Conservation (phyloP, 352 stramenopile species). For the Globisporangium barbulae region DNA sequence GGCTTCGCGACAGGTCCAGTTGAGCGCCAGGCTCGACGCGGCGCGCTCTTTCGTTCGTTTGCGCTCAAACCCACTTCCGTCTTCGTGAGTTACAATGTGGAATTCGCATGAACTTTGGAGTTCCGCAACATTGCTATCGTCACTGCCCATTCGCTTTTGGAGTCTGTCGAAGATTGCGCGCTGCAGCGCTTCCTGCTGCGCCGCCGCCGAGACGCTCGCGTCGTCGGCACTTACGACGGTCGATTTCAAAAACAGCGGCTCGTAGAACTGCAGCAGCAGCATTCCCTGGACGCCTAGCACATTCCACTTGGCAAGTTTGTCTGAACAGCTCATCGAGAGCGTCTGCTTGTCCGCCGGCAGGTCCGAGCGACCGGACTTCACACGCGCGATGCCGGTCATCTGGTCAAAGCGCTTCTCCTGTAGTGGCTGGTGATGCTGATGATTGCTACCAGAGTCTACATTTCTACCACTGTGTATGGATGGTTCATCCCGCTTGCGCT, state of each 20-base stretch:
- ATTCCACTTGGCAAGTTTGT: conserved; percentile 91
- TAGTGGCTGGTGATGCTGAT: not conserved
- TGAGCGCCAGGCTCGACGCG: conserved; percentile 49
- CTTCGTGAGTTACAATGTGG: conserved; percentile 5
- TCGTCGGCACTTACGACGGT: conserved; percentile 49
- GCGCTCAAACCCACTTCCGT: conserved; percentile 12
- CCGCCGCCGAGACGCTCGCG: conserved; percentile 25
- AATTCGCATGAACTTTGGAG: not conserved
- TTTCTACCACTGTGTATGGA: conserved; percentile 2
- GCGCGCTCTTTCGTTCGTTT: conserved; percentile 11
- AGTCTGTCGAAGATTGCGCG: conserved; percentile 41
- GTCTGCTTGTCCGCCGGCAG: conserved; percentile 82
- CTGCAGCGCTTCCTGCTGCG: conserved; percentile 43
- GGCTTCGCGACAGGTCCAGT: conserved; percentile 46
- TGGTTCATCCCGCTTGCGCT: conserved; percentile 26
- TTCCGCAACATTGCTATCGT: not conserved
- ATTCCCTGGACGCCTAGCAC: conserved; percentile 79
- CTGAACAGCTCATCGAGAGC: conserved; percentile 91
- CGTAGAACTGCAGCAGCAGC: conserved; percentile 63
- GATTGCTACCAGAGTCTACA: not conserved
- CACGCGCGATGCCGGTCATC: conserved; percentile 66
- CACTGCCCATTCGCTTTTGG: not conserved
- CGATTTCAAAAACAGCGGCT: conserved; percentile 45
- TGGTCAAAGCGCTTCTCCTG: conserved; percentile 64
- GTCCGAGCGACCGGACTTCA: conserved; percentile 93